These are phyloP conservation scores for Cajanus cajan DNA, from an alignment of 306 rosid species.

Conservation along the genomic window DNA sequence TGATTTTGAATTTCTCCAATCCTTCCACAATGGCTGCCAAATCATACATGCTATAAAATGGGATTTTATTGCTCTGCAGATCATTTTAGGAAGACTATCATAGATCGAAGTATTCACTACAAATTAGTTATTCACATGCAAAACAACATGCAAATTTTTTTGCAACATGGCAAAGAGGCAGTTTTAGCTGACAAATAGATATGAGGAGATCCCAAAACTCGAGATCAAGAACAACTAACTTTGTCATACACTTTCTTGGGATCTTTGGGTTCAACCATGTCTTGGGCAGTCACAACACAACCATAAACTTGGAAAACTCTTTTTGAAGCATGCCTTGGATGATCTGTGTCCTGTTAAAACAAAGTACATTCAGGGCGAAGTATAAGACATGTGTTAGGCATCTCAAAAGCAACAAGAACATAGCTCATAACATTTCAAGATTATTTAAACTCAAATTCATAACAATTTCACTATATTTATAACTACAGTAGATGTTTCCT, in stretches of 20 bases:
- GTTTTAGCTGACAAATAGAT: constrained; percentile 4
- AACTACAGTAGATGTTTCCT: not conserved
- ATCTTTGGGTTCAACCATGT: constrained; percentile 77
- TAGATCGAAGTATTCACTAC: not conserved
- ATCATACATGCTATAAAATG: not conserved
- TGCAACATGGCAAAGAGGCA: not conserved
- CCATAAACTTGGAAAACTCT: constrained; percentile 90
- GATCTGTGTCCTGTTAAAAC: constrained; percentile 57
- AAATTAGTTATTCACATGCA: not conserved
- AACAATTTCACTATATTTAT: not conserved
- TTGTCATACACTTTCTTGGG: constrained; percentile 59
- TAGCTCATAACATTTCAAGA: constrained; percentile 4
- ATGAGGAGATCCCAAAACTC: constrained; percentile 1
- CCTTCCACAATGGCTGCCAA: not conserved
- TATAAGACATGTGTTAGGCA: constrained; percentile 7
- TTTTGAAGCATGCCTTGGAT: constrained; percentile 50
- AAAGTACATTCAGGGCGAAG: constrained; percentile 7
- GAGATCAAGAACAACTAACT: constrained; percentile 48
- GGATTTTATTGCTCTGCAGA: not conserved
- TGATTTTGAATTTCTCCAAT: not conserved
- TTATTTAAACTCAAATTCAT: not conserved
- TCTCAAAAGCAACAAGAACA: constrained; percentile 16
- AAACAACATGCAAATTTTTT: not conserved
- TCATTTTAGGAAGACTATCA: not conserved
- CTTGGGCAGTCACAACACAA: constrained; percentile 69